Evolutionary conservation across 345 rosid species (phyloP).

Genomic region (Turnera subulata): DNA sequence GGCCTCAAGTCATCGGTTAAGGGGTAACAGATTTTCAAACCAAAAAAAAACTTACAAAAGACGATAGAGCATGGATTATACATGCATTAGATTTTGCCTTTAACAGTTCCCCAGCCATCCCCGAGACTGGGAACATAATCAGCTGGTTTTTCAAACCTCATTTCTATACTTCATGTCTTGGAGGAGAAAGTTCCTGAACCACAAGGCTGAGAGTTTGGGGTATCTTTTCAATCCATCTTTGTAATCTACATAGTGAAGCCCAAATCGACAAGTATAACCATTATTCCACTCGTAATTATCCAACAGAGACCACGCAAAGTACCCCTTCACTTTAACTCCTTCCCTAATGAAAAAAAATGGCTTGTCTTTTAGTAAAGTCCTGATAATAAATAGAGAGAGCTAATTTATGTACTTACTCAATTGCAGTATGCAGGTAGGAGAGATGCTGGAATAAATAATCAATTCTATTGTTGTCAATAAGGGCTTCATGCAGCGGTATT

Average conservation of each 20-base stretch:
- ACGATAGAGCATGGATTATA: too few relatives aligned
- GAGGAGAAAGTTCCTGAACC: conserved; percentile 3
- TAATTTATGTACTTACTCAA: background rate
- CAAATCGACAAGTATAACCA: background rate
- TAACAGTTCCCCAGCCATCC: too few relatives aligned
- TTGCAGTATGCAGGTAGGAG: background rate
- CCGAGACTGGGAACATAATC: too few relatives aligned
- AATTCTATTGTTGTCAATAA: background rate
- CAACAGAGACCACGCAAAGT: conserved; percentile 3
- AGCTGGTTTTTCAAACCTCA: too few relatives aligned
- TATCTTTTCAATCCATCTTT: conserved; percentile 4
- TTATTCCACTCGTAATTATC: conserved; percentile 8
- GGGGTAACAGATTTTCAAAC: too few relatives aligned
- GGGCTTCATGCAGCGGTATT: background rate
- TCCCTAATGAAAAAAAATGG: background rate
- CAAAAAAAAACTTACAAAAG: too few relatives aligned
- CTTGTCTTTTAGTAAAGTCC: background rate
- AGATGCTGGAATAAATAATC: background rate
- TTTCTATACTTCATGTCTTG: too few relatives aligned
- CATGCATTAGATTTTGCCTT: too few relatives aligned
- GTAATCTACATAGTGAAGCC: conserved; percentile 4
- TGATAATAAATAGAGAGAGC: background rate
- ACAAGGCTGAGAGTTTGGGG: conserved; percentile 6
- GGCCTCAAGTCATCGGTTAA: too few relatives aligned
- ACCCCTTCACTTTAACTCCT: conserved; percentile 1